Evolutionary conservation across 1,284 basidiomycete genomes (phyloP), one percentile per base, ranked within the genome.

Genomic region (Trichosporon asahii): DNA sequence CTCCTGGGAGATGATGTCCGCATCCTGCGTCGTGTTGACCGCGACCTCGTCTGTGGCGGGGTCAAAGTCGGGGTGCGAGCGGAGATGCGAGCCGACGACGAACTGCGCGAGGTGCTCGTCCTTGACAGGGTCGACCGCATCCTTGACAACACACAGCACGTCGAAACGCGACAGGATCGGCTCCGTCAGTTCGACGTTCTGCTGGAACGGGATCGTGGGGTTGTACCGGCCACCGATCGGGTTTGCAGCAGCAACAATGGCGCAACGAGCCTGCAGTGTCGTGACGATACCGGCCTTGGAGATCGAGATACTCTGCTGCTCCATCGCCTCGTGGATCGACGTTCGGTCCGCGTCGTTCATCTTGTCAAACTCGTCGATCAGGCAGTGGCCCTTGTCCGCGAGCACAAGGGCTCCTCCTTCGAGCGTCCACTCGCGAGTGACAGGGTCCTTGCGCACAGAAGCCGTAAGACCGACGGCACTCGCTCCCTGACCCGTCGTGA

Each of bases 281-380:
- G 97, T 98, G 66, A 99, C 92, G 76, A 99, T 99, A 70, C 96
- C 97, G 2, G 96, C 97, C 81, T 99, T 99, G 53, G 95, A 95
- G 76, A 99, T 98, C 1, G 96, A 98, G 77, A 99, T 99, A n/a
- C 92, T 92, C 81, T 99, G 96, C 84, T 99, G 96, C 83, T 99
- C 96, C 96, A 99, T 99, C 1, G 97, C 97, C 83, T 99, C 96
- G 86, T 99, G 97, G 78, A 99, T 99, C 7, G 95, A 98, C 12
- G 96, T 98, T 74, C 95, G 88, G 83, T 95, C 94, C 35, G 93
- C 89, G 78, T 99, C 96, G 85, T 99, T 99, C 96, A 99, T 99
- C 87, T 99, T 99, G 87, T 99, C 96, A 82, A 99, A 99, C 84
- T 99, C 97, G 84, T 99, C 96, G 76, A 99, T 99, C 37, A 99